Conservation (phyloP, 2,329 filamentous ascomycete species). For the Penicillium hordei region DNA sequence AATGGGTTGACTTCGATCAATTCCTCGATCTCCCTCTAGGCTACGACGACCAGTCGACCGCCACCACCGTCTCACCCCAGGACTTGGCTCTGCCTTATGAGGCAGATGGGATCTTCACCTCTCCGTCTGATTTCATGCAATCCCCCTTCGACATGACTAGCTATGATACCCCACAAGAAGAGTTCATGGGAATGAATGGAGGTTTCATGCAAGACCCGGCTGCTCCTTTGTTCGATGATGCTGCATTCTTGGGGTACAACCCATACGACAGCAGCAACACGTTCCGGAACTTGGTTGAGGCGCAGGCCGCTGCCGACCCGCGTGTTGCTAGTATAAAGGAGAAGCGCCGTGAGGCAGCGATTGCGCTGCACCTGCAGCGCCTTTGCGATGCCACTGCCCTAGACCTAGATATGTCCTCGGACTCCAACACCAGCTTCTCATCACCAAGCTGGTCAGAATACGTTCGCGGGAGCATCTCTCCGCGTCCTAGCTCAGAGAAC, state of each 20-base stretch:
- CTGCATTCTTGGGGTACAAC: constrained; percentile 16
- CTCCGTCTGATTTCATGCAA: constrained; percentile 22
- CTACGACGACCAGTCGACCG: constrained; percentile 32
- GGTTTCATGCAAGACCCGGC: constrained; percentile 14
- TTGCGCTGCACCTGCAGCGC: constrained; percentile 43
- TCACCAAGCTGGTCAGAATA: constrained; percentile 36
- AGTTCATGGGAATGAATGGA: constrained; percentile 19
- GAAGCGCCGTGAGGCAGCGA: constrained; percentile 44
- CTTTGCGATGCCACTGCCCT: constrained; percentile 33
- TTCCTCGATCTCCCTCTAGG: constrained; percentile 33
- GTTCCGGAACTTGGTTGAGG: constrained; percentile 37
- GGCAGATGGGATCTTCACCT: constrained; percentile 25
- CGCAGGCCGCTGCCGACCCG: constrained; percentile 39
- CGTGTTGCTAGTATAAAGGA: constrained; percentile 39
- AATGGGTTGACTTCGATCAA: constrained; percentile 38
- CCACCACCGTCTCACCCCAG: constrained; percentile 32
- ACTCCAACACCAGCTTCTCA: constrained; percentile 34
- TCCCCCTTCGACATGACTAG: constrained; percentile 26
- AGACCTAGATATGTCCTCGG: constrained; percentile 29
- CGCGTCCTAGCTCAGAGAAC: constrained; percentile 24
- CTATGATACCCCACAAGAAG: constrained; percentile 24
- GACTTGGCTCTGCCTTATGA: constrained; percentile 31
- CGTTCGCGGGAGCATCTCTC: constrained; percentile 29
- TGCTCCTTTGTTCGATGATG: constrained; percentile 20
- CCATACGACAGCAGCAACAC: constrained; percentile 17